Percentiles rank a stretch among this genome's conserved stretches.
These are phyloP conservation scores for Colletotrichum echinochloae DNA, from an alignment of 2,329 filamentous ascomycete genomes.

Conservation along the genomic window DNA sequence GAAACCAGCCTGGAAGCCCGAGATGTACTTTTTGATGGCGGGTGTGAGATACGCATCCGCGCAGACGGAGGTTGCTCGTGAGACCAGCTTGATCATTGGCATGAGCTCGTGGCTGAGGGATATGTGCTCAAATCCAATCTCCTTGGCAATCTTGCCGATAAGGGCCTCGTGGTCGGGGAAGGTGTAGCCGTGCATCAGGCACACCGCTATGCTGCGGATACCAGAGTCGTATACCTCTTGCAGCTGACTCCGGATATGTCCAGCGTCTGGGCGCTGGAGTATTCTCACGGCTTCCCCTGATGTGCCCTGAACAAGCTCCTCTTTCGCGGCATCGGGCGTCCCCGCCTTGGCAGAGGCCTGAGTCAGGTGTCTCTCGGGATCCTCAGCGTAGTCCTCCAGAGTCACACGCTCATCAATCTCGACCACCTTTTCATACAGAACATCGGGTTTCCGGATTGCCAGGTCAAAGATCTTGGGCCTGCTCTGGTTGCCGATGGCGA, in stretches of 20 bases:
- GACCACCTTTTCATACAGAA: constrained; percentile 86
- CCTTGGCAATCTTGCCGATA: constrained; percentile 79
- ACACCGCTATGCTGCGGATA: constrained; percentile 87
- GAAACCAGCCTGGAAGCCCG: constrained; percentile 84
- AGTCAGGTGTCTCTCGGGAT: constrained; percentile 73
- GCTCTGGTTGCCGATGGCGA: constrained; percentile 91
- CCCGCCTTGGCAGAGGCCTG: constrained; percentile 67
- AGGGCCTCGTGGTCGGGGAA: constrained; percentile 87
- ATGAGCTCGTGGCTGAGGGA: constrained; percentile 84
- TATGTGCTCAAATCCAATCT: constrained; percentile 87
- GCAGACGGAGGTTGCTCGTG: constrained; percentile 80
- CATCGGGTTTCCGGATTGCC: constrained; percentile 86
- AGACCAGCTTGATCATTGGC: constrained; percentile 86
- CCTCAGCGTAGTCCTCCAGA: constrained; percentile 90
- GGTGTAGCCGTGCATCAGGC: constrained; percentile 92
- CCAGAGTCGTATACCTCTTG: constrained; percentile 74
- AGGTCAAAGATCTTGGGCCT: constrained; percentile 92
- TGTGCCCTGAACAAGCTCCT: constrained; percentile 74
- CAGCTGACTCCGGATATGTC: constrained; percentile 65
- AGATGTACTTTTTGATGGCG: constrained; percentile 79
- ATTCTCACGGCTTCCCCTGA: constrained; percentile 78
- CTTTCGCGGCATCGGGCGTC: constrained; percentile 58
- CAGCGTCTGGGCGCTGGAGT: constrained; percentile 65
- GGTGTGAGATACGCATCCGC: constrained; percentile 86
- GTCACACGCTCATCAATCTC: constrained; percentile 93